Percentiles rank a stretch among this genome's conserved stretches.
Conservation (phyloP, 2,329 filamentous ascomycete species). For the Cladosporium sp. region DNA sequence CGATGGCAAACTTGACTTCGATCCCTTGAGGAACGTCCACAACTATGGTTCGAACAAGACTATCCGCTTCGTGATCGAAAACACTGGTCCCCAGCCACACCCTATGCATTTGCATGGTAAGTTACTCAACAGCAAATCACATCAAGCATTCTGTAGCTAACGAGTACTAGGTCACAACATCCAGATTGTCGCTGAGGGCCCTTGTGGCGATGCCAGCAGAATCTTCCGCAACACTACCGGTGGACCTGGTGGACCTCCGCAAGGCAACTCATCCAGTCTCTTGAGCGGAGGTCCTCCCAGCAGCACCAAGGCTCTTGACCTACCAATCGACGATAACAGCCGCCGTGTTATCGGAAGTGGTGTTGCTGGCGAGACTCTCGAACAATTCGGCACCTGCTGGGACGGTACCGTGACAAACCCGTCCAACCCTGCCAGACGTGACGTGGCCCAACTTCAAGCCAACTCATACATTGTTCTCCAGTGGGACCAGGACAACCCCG, state of each 20-base stretch:
- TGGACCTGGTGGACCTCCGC: neutral
- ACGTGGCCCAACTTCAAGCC: slow-evolving; percentile 35
- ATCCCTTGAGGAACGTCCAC: slow-evolving; percentile 40
- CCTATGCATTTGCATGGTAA: slow-evolving; percentile 49
- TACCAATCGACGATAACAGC: neutral
- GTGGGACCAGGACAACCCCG: slow-evolving; percentile 38
- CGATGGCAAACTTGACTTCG: slow-evolving; percentile 36
- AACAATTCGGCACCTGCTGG: slow-evolving; percentile 32
- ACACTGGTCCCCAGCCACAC: slow-evolving; percentile 37
- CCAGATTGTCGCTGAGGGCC: slow-evolving; percentile 44
- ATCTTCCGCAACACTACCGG: slow-evolving; percentile 2
- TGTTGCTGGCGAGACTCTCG: slow-evolving; percentile 10
- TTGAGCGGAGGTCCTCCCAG: neutral
- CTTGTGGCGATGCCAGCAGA: slow-evolving; percentile 27
- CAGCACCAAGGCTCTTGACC: neutral
- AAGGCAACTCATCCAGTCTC: neutral
- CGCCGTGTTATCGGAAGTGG: slow-evolving; percentile 6
- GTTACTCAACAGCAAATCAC: neutral
- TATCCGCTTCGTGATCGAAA: slow-evolving; percentile 43
- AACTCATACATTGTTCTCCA: slow-evolving; percentile 39
- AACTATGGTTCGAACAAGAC: slow-evolving; percentile 42
- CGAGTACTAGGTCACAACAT: slow-evolving; percentile 41
- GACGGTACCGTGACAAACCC: slow-evolving; percentile 41
- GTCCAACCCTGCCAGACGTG: slow-evolving; percentile 42
- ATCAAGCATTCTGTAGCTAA: neutral